These are phyloP conservation scores for Ascochyta rabiei DNA, from an alignment of 2,329 filamentous ascomycete genomes.

Conservation along the genomic window DNA sequence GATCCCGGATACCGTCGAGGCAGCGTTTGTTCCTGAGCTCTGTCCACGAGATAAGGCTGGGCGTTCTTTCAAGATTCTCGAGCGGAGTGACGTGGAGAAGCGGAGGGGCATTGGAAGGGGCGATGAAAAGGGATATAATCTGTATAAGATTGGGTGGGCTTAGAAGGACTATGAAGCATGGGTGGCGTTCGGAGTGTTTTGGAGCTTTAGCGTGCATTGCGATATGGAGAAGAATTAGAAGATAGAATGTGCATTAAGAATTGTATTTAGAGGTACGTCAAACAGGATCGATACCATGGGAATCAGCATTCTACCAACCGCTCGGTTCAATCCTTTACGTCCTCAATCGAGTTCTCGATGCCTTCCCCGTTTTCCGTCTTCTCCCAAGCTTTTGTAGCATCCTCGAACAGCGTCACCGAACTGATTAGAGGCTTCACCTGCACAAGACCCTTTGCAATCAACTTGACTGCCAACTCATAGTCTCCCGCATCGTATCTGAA, in stretches of 20 bases:
- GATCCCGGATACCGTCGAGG: conserved; percentile 44
- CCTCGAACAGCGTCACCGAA: conserved; percentile 37
- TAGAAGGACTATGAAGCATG: not conserved
- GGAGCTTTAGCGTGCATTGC: conserved; percentile 3
- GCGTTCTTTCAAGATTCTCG: conserved; percentile 30
- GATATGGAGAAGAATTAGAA: not conserved
- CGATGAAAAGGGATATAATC: conserved; percentile 42
- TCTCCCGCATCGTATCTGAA: conserved; percentile 43
- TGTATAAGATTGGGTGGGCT: conserved; percentile 44
- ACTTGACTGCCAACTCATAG: conserved; percentile 37
- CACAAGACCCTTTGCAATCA: conserved; percentile 31
- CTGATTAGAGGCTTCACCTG: conserved; percentile 39
- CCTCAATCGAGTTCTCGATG: conserved; percentile 44
- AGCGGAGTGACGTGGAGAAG: conserved; percentile 34
- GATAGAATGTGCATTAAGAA: not conserved
- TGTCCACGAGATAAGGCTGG: conserved; percentile 25
- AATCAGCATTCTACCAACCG: not conserved
- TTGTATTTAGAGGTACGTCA: not conserved
- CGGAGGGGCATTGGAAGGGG: conserved; percentile 41
- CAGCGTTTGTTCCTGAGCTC: conserved; percentile 31
- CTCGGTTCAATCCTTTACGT: conserved; percentile 28
- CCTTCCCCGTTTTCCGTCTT: conserved; percentile 39
- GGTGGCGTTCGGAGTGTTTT: not conserved
- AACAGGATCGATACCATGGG: not conserved
- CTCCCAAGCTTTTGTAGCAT: conserved; percentile 40